Evolutionary conservation across 164 flowering plant species (phyloP), one percentile per base, ranked within the genome.

Genomic region (Annona cherimola): DNA sequence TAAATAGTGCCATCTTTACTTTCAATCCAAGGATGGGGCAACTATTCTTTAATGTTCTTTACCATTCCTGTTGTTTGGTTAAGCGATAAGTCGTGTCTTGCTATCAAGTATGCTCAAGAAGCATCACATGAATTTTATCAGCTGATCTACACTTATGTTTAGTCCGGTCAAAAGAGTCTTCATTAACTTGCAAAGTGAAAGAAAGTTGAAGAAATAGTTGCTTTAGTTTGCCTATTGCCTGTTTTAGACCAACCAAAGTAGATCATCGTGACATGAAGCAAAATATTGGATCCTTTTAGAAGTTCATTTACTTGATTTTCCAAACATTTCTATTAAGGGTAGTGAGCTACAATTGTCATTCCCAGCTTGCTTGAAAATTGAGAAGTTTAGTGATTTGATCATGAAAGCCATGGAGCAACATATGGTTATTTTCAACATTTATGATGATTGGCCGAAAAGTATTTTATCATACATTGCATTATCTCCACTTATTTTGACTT

Each of bases 161-260:
- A 98, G 99, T 98, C 99, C 4, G 99, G 99, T 59, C 99, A 96
- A 79, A 96, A 96, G 81, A 97, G 99, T 86, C 97, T 96, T 73
- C 98, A 98, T 70, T 97, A 96, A 85, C 81, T 96, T 63, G 99
- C 99, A 19, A 96, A 96, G 88, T 96, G 99, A 98, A 96, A 96
- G 78, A 96, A 98, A 18, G 99, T 98, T 5, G 99, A 96, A 82
- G 99, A 96, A 88, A 98, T 96, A 19, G 99, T 98, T 78, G 99
- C 99, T 46, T 87, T 96, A 70, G 99, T 96, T 44, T 88, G 99
- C 64, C 93, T 98, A 63, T 77, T 96, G 80, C 99, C 99, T 41
- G 99, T 96, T 76, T 98, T 93, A 78, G 99, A 96, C 74, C 99
- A 96, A 68, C 99, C 99, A 2, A 96, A 96, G 76, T 98, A 96